Conservation (phyloP, 2,329 filamentous ascomycete species). For the Fusarium devonianum region DNA sequence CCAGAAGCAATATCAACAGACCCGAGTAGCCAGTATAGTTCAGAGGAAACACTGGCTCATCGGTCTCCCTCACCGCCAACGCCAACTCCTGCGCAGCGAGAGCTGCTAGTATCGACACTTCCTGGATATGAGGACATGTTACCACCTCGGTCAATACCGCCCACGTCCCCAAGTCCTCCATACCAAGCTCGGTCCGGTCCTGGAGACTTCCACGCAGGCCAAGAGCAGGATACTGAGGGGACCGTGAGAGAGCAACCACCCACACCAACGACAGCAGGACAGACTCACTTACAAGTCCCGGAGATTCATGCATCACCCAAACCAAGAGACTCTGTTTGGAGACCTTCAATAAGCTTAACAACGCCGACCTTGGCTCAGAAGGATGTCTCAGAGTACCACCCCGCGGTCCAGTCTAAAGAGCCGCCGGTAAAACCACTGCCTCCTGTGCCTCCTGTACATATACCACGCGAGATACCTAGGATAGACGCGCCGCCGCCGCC, state of each 20-base stretch:
- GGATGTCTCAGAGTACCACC: not conserved
- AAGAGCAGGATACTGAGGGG: conserved; percentile 7
- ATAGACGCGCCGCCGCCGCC: conserved; percentile 23
- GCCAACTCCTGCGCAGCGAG: conserved; percentile 5
- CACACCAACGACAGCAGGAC: not conserved
- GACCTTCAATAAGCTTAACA: not conserved
- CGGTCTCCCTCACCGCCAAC: conserved; percentile 21
- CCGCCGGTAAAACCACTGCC: not conserved
- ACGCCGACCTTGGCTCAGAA: conserved; percentile 7
- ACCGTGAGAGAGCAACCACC: conserved; percentile 3
- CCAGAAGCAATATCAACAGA: conserved; percentile 1
- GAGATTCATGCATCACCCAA: not conserved
- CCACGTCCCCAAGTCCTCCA: conserved; percentile 16
- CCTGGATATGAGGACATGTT: conserved; percentile 18
- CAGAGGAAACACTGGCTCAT: conserved; percentile 5
- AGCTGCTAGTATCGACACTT: conserved; percentile 3
- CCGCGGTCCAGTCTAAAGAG: conserved; percentile 4
- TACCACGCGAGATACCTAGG: conserved; percentile 11
- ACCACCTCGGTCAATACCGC: conserved; percentile 7
- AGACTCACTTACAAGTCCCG: not conserved
- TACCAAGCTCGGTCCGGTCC: conserved; percentile 10
- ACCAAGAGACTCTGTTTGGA: not conserved
- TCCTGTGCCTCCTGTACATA: conserved; percentile 19
- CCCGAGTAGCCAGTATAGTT: not conserved
- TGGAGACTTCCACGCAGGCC: too few species aligned